These are phyloP conservation scores for Sporisorium graminicola DNA, from an alignment of 1,284 basidiomycete species.

Conservation along the genomic window DNA sequence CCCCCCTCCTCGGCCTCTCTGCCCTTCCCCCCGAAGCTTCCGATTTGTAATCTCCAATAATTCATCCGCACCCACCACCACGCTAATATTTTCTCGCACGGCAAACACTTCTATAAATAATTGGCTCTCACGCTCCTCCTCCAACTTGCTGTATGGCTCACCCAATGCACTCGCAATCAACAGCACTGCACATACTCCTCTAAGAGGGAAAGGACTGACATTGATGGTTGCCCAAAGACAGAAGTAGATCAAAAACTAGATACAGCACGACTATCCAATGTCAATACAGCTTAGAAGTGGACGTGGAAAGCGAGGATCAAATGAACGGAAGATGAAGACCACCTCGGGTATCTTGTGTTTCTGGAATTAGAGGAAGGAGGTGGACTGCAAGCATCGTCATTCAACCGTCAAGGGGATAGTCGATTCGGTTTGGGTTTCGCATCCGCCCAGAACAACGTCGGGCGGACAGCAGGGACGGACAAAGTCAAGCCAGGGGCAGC, in stretches of 20 bases:
- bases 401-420: background rate
- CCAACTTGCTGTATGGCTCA: too few species aligned
- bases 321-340: background rate
- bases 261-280: background rate
- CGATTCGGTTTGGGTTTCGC: background rate
- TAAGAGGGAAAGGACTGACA: background rate
- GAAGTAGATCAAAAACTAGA: background rate
- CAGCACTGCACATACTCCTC: background rate
- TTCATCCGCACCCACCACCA: background rate
- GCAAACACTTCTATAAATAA: background rate
- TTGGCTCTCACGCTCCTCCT: too few species aligned
- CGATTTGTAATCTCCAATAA: constrained; percentile 38
- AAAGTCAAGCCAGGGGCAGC: too few species aligned
- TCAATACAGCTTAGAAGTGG: background rate
- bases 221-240: background rate
- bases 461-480: too few species aligned
- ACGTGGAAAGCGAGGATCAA: background rate
- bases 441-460: too few species aligned
- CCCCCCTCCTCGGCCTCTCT: too few species aligned
- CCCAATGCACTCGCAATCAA: background rate
- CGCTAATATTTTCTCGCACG: constrained; percentile 28
- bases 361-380: constrained; percentile 6
- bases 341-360: constrained; percentile 30
- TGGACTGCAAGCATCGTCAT: background rate
- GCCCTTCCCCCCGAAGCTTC: too few species aligned